Evolutionary conservation across 192 early-diverging fungal species (phyloP), one percentile per base, ranked within the genome.

Genomic region (Bifiguratus adelaidae): DNA sequence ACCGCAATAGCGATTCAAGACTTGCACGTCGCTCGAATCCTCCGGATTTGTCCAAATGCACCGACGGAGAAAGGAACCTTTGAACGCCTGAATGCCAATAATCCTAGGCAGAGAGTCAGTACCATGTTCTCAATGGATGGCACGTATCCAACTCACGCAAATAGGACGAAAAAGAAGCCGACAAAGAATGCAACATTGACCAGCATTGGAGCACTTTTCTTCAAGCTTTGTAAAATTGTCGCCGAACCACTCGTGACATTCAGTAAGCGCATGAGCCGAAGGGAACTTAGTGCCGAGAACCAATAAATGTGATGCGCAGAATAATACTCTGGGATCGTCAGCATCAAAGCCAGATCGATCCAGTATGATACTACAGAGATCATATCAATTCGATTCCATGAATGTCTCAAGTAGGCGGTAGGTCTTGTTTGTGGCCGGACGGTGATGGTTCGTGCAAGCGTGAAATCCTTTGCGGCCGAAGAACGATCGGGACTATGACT

Each of bases 371-470:
- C 13, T 3, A 80, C 64, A 2, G 77, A 65, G 9, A 76, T 12
- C 22, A 80, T 59, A 33, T 80, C 77, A 18, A 80, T 62, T 24
- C 77, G 58, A 41, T 80, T 80, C 65, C 71, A 80, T n/a, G 66
- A 70, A 35, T 77, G 77, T 16, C 77, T 49, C n/a, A 80, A 61
- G 32, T 65, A 80, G 1, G 77, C 61, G 3, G 49, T 60, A 30
- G 63, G 61, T 5, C 50, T 21, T 57, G 58, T 1, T 52, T 48
- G 22, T 37, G 51, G 18, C 47, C 50, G 11, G 26, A 43, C 18
- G 57, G 40, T 41, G 53, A 13, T 20, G 43, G 51, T 19, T 53
- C 55, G 38, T 43, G n/a, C 28, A 40, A 52, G 1, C 44, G 30
- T 3, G 55, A 48, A 26, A 52, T 46, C 9, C 38, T 47, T 3